phyloP scores from a whole-genome alignment of 2,329 filamentous ascomycete genomes.

The Neurospora crassa region DNA sequence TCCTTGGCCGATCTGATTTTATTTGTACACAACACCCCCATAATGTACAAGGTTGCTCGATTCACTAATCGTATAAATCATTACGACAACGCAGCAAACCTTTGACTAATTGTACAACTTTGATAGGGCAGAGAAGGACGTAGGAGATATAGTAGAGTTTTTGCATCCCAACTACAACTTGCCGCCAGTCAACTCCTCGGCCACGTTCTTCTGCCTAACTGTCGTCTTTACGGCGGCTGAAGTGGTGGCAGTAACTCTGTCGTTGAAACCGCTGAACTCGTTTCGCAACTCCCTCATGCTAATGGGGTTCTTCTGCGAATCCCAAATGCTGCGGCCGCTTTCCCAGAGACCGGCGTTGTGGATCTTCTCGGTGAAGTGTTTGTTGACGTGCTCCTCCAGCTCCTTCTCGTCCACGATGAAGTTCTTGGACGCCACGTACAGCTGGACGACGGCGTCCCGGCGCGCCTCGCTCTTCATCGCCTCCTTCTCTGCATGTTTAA shows the following conservation, averaged over 20 bases:
- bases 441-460: slow-evolving; percentile 65
- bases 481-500: slow-evolving; percentile 32
- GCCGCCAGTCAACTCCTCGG: slow-evolving; percentile 51
- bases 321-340: slow-evolving; percentile 39
- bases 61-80: not conserved
- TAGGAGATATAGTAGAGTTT: not conserved
- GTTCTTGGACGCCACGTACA: slow-evolving; percentile 79
- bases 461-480: slow-evolving; percentile 48
- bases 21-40: not conserved
- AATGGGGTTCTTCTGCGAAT: slow-evolving; percentile 34
- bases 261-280: slow-evolving; percentile 22
- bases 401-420: slow-evolving; percentile 82
- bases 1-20: not conserved
- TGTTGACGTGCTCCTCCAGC: slow-evolving; percentile 63
- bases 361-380: slow-evolving; percentile 55
- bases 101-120: not conserved
- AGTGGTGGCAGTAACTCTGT: slow-evolving; percentile 28
- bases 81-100: not conserved
- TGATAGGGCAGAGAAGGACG: not conserved
- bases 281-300: slow-evolving; percentile 36
- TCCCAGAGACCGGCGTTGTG: slow-evolving; percentile 37
- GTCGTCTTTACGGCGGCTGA: slow-evolving; percentile 35
- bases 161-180: slow-evolving; percentile 35
- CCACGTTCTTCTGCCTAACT: slow-evolving; percentile 42
- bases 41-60: not conserved